Evolutionary conservation across 495 filamentous ascomycete genomes (phyloP), one percentile per base, ranked within the genome.

Genomic region (Hypomontagnella monticulosa): DNA sequence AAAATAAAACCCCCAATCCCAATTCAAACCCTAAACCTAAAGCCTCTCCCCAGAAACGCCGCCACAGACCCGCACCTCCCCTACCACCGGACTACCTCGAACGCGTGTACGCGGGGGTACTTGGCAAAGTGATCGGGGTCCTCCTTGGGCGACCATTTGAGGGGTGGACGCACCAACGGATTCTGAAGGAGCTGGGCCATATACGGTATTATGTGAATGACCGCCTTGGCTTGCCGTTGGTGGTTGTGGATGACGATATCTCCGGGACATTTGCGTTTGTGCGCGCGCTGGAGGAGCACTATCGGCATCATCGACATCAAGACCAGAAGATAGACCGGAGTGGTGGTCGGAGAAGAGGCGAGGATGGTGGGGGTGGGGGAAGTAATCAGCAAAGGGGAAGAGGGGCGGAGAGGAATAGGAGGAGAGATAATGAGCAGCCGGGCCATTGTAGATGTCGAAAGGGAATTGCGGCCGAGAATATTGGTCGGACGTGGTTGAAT

Each of bases 121-220:
- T 76, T 10, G 73, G 73, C 3, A 76, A 76, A 48, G 46, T 76
- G 9, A 73, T 76, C 33, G 73, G 73, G 4, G 73, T 76, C 8
- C 74, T 74, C 37, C 36, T 76, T 14, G 73, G 73, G 15, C 69
- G 73, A 0, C 73, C 73, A 0, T 70, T 76, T 47, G 73, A 76
- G 23, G 70, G 70, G 10, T 76, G 73, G 73, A 69, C 72, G n/a
- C 68, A 76, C 44, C 43, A 74, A 19, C 57, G 62, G 7, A 76
- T 76, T 33, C 2, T 76, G 9, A 5, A 50, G 1, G 52, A 74
- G 20, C 54, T 76, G 0, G 73, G 73, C 19, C 70, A 63, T 14
- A 55, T 76, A n/a, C 61, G 55, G 9, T 67, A 74, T 42, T 76
- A 70, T 41, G 72, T 76, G 15, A 69, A 76, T 47, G 70, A 74